These are phyloP conservation scores for Arabis hirsuta DNA, from an alignment of 345 rosid species.

Conservation along the genomic window DNA sequence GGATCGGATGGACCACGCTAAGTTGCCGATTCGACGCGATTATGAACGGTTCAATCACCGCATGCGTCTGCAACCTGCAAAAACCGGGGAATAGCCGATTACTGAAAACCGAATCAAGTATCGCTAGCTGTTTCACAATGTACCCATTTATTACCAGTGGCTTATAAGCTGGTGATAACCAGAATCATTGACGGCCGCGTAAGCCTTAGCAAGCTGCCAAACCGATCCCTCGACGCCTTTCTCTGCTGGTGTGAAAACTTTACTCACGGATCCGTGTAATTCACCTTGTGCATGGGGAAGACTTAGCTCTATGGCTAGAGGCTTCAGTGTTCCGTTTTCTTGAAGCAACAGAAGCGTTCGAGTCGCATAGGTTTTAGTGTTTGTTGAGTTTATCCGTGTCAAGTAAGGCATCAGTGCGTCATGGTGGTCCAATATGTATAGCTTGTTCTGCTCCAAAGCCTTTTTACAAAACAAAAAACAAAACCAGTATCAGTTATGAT, in stretches of 20 bases:
- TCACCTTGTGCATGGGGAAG: conserved; percentile 84
- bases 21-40: conserved; percentile 82
- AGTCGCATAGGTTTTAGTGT: conserved; percentile 79
- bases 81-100: neutral
- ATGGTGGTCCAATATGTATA: conserved; percentile 81
- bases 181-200: conserved; percentile 83
- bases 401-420: conserved; percentile 84
- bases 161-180: conserved; percentile 92
- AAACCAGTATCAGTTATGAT: neutral
- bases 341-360: conserved; percentile 75
- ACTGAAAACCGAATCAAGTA: conserved; percentile 4
- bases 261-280: conserved; percentile 68
- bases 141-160: conserved; percentile 65
- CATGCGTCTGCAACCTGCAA: conserved; percentile 85
- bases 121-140: conserved; percentile 1
- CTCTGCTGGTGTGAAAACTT: conserved; percentile 73
- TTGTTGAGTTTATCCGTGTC: conserved; percentile 65
- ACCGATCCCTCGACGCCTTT: conserved; percentile 61
- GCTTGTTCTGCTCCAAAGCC: conserved; percentile 62
- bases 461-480: conserved; percentile 33
- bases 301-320: conserved; percentile 85
- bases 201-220: conserved; percentile 96
- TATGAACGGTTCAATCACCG: conserved; percentile 84
- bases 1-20: conserved; percentile 85
- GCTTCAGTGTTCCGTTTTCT: conserved; percentile 74